These are phyloP conservation scores for Talaromyces funiculosus DNA, from an alignment of 2,329 filamentous ascomycete genomes.

Conservation along the genomic window DNA sequence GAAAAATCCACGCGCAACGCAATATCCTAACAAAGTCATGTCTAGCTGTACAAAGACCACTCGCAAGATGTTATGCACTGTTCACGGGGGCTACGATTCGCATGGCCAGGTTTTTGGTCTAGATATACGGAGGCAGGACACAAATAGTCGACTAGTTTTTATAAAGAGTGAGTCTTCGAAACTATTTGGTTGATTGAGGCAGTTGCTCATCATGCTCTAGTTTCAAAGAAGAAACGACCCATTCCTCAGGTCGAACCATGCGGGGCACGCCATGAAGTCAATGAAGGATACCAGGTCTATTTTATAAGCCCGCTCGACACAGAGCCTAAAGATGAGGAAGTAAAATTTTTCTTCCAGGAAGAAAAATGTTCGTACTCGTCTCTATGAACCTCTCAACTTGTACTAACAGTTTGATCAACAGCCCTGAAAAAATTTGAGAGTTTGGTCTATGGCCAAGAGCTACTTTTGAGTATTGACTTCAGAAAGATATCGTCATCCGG, in stretches of 20 bases:
- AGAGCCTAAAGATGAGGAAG: constrained; percentile 12
- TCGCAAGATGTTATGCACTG: background rate
- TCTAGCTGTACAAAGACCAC: background rate
- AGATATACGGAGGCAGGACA: background rate
- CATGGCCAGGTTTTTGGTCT: constrained; percentile 4
- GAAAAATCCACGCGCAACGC: background rate
- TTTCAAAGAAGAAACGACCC: constrained; percentile 12
- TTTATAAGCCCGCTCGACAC: constrained; percentile 14
- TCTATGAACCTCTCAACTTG: background rate
- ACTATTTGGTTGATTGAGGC: background rate
- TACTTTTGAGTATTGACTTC: constrained; percentile 11
- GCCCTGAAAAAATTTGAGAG: constrained; percentile 13
- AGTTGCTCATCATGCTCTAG: background rate
- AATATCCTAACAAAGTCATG: background rate
- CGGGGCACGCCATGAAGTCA: constrained; percentile 6
- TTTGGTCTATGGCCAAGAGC: constrained; percentile 14
- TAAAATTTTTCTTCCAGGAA: constrained; percentile 14
- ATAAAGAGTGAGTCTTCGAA: background rate
- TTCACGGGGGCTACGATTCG: constrained; percentile 1
- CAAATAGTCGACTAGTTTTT: background rate
- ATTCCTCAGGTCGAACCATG: constrained; percentile 16
- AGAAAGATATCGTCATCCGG: constrained; percentile 13
- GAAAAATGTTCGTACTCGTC: background rate
- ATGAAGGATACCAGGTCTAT: constrained; percentile 12
- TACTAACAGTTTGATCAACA: background rate